These are phyloP conservation scores for Blastomyces gilchristii DNA, from an alignment of 2,329 filamentous ascomycete species.

Conservation along the genomic window DNA sequence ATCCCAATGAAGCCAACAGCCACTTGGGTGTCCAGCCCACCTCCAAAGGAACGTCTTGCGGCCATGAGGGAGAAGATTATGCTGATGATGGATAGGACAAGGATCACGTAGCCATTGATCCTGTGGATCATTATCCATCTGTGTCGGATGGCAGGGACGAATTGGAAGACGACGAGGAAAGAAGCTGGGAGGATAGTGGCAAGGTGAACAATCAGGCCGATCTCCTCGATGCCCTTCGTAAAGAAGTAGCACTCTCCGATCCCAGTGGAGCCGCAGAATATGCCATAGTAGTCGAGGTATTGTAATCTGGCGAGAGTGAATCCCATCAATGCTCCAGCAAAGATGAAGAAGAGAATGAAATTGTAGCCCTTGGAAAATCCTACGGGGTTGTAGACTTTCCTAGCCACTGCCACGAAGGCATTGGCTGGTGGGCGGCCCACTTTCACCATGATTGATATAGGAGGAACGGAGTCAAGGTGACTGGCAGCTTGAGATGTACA, in stretches of 20 bases:
- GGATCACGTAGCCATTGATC: conserved; percentile 48
- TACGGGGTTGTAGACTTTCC: conserved; percentile 20
- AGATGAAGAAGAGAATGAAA: conserved; percentile 44
- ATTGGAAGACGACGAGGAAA: conserved; percentile 34
- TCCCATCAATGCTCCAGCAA: conserved; percentile 37
- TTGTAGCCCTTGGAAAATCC: conserved; percentile 51
- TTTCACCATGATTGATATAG: conserved; percentile 5
- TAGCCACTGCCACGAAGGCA: conserved; percentile 4
- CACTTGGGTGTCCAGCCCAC: not conserved
- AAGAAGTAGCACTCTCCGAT: conserved; percentile 40
- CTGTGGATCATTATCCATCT: conserved; percentile 47
- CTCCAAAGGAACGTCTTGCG: conserved; percentile 15
- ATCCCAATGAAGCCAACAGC: not conserved
- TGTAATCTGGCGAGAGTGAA: conserved; percentile 42
- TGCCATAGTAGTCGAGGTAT: conserved; percentile 40
- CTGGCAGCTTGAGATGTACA: not conserved
- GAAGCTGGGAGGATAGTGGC: conserved; percentile 29
- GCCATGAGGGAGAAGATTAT: conserved; percentile 47
- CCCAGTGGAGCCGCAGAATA: conserved; percentile 20
- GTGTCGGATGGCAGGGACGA: conserved; percentile 37
- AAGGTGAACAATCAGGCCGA: conserved; percentile 38
- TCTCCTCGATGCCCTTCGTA: conserved; percentile 24
- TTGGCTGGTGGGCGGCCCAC: conserved; percentile 7
- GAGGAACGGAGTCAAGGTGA: not conserved
- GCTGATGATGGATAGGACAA: conserved; percentile 39